Percentiles rank a stretch among this genome's conserved stretches.
phyloP scores from a whole-genome alignment of 108 stramenopile genomes.

The Nitzschia sp. region DNA sequence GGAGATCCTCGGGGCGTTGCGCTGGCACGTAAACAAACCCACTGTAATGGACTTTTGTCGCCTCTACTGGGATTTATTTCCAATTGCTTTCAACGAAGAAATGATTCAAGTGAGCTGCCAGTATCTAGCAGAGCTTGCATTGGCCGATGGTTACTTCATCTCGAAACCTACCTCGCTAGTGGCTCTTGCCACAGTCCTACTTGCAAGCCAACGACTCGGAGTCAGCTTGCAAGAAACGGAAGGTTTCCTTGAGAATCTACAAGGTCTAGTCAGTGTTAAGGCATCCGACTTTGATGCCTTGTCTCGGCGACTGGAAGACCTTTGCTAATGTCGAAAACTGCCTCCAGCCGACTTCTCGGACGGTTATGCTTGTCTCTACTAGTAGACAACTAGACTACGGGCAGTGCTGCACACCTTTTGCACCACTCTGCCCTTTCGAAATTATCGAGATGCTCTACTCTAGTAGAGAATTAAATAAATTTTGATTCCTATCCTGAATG shows the following conservation, averaged over 20 bases:
- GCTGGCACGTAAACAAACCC: constrained; percentile 60
- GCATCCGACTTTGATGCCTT: constrained; percentile 20
- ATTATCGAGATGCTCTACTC: no score
- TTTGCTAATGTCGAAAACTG: no score
- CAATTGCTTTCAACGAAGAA: not conserved
- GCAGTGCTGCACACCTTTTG: no score
- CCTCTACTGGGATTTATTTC: constrained; percentile 13
- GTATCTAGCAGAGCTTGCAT: constrained; percentile 8
- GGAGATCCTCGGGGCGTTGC: constrained; percentile 52
- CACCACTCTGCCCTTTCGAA: no score
- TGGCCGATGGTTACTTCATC: constrained; percentile 25
- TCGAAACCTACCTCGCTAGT: constrained; percentile 5
- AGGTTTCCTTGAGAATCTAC: constrained; percentile 9
- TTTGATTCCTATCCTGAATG: no score
- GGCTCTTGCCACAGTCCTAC: constrained; percentile 22
- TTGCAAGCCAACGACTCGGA: constrained; percentile 13
- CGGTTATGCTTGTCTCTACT: no score
- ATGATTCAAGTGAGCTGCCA: constrained; percentile 1
- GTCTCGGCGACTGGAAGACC: constrained; percentile 13
- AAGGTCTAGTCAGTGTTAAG: constrained; percentile 20
- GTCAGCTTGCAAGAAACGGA: constrained; percentile 3
- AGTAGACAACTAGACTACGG: no score
- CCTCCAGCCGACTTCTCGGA: no score
- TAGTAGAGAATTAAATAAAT: no score
- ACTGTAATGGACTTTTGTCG: constrained; percentile 39